These are phyloP conservation scores for Fusarium stilboides DNA, from an alignment of 2,329 filamentous ascomycete species.

Conservation along the genomic window DNA sequence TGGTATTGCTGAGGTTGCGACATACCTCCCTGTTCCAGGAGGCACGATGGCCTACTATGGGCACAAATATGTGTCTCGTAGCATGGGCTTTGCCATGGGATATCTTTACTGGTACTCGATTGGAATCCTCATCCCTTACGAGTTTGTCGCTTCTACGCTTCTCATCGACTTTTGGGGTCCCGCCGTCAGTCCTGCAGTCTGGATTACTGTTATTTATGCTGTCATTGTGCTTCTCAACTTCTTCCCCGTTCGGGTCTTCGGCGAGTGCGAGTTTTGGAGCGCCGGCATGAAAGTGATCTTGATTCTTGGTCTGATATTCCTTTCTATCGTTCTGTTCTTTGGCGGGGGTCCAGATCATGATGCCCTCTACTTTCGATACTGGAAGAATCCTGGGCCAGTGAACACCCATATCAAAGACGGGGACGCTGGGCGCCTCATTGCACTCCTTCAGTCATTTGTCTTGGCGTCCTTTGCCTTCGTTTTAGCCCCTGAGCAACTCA, in stretches of 20 bases:
- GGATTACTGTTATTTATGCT: not conserved
- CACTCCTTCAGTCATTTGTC: conserved; percentile 65
- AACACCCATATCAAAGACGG: not conserved
- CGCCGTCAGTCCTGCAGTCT: not conserved
- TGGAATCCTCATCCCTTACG: not conserved
- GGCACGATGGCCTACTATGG: conserved; percentile 46
- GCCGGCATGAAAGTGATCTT: not conserved
- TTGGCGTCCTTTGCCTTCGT: conserved; percentile 34
- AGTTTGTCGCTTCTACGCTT: conserved; percentile 2
- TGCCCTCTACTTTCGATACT: conserved; percentile 7
- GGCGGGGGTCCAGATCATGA: conserved; percentile 1
- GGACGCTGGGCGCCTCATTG: conserved; percentile 4
- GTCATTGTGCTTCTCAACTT: not conserved
- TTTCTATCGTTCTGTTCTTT: not conserved
- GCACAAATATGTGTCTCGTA: conserved; percentile 49
- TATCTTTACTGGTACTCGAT: conserved; percentile 61
- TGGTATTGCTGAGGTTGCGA: conserved; percentile 46
- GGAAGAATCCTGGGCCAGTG: not conserved
- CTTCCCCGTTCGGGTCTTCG: not conserved
- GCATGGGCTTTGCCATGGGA: conserved; percentile 57
- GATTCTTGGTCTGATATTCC: not conserved
- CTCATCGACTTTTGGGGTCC: not conserved
- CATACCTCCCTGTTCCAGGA: conserved; percentile 47
- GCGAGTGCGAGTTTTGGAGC: conserved; percentile 1
- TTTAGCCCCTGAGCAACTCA: conserved; percentile 48